Percentiles rank a stretch among this genome's conserved stretches.
Evolutionary conservation across 805 yeast species (phyloP).

Genomic region (Zygotorulaspora chibaensis): DNA sequence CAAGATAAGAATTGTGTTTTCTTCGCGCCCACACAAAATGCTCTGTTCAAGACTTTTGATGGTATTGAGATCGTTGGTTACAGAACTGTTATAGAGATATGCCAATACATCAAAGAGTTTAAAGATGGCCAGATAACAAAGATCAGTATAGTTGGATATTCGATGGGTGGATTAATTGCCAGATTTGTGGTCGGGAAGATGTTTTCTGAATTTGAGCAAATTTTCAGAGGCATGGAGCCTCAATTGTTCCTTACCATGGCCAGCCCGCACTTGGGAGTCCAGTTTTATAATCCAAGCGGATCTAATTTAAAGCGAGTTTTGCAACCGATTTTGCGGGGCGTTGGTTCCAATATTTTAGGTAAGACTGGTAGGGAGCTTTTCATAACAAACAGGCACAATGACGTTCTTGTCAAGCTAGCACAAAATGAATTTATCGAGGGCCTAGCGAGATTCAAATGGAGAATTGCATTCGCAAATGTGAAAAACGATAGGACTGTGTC

Average conservation of each 20-base stretch:
- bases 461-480: conserved; percentile 66
- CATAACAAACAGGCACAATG: conserved; percentile 40
- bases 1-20: conserved; percentile 41
- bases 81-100: conserved; percentile 63
- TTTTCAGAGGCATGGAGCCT: conserved; percentile 61
- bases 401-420: conserved; percentile 42
- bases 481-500: conserved; percentile 83
- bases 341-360: conserved; percentile 57
- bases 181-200: conserved; percentile 74
- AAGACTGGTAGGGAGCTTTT: conserved; percentile 74
- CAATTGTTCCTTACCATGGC: conserved; percentile 64
- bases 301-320: conserved; percentile 25
- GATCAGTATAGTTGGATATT: conserved; percentile 80
- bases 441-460: conserved; percentile 50
- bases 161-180: conserved; percentile 82
- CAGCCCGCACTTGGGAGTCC: conserved; percentile 68
- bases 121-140: conserved; percentile 36
- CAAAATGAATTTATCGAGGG: conserved; percentile 49
- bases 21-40: conserved; percentile 55
- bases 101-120: conserved; percentile 38
- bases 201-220: conserved; percentile 46
- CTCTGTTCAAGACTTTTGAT: conserved; percentile 75
- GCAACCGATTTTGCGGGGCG: conserved; percentile 39
- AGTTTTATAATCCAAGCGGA: conserved; percentile 42
- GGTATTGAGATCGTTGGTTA: conserved; percentile 74